Conservation (phyloP, 73 alveolate species). For the Tetrahymena elliotti region DNA sequence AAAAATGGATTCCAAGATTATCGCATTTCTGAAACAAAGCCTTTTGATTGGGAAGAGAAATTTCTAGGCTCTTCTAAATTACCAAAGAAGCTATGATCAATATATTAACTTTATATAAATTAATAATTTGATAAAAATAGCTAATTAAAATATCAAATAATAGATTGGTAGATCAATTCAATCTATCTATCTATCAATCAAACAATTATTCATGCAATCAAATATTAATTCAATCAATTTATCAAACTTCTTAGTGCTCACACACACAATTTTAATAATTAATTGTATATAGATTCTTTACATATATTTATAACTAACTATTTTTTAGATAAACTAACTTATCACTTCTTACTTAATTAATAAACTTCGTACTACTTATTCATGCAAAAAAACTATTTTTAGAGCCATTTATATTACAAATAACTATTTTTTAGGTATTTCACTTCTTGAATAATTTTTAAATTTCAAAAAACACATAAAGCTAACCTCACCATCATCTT, state of each 20-base stretch:
- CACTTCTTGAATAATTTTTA: too few relatives aligned
- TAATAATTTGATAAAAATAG: neutral
- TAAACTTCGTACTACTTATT: neutral
- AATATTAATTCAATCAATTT: too few relatives aligned
- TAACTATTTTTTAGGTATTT: too few relatives aligned
- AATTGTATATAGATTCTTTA: neutral
- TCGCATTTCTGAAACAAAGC: constrained; percentile 6
- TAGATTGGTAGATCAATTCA: too few relatives aligned
- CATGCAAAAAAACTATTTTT: too few relatives aligned
- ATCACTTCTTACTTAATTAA: neutral
- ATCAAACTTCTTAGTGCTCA: too few relatives aligned
- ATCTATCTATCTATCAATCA: neutral
- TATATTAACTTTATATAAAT: neutral
- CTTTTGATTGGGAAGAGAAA: neutral
- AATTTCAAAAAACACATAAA: too few relatives aligned
- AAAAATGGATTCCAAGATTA: constrained; percentile 34
- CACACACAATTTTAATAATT: too few relatives aligned
- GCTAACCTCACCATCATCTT: too few relatives aligned
- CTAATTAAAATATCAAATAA: neutral
- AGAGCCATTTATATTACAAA: too few relatives aligned
- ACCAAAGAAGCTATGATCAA: neutral
- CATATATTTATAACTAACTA: neutral
- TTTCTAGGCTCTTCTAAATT: neutral
- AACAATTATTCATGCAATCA: too few relatives aligned
- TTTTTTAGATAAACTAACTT: neutral